Base-by-base conservation (phyloP, 2,329 filamentous ascomycete species). In the Amauroascus verrucosus region DNA sequence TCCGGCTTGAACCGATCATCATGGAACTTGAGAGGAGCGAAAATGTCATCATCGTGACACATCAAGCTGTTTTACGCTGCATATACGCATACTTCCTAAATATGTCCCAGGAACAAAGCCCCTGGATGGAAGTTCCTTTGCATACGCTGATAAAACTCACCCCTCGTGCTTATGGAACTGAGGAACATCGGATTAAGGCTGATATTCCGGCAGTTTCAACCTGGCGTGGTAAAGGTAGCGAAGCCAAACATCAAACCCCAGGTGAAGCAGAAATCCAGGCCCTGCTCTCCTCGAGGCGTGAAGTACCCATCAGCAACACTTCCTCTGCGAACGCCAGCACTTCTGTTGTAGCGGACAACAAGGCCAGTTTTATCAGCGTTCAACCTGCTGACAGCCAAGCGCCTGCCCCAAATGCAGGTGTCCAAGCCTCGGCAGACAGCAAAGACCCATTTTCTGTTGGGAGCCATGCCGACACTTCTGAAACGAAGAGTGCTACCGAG, bases 51-150 rank as follows among this genome's bases (percentile, higher is more conserved):
- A 97, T 98, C 62, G 89, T 98, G 57, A 97, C 93, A 2, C 93
- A 98, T 68, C 93, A 98, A 72, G 93, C 93, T 13, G 91, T 98
- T 32, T 77, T 98, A 58, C 83, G 93, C 56, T 98, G 93, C 75
- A 95, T 98, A 63, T 98, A 97, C 66, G 88, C 93, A 28, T 98
- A 98, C 71, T 98, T 97, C 70, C 95, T 96, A 86, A 95, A 97
- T 64, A 88, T 93, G 64, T 85, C 88, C 52, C 93, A 97, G 70
- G 83, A 90, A 62, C 81, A 88, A 71, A 93, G 86, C 60, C 93
- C 93, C 0, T 98, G 93, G 93, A 95, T 97, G 86, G 91, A 96
- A 64, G 93, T 98, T 7, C 93, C 93, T 6, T 77, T 98, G 57
- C 93, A 98, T 69, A 95, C 88, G 7, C 77, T 98, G 46, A 97